Conservation (phyloP, 768 basidiomycete genomes). For the Lactarius sanguifluus region DNA sequence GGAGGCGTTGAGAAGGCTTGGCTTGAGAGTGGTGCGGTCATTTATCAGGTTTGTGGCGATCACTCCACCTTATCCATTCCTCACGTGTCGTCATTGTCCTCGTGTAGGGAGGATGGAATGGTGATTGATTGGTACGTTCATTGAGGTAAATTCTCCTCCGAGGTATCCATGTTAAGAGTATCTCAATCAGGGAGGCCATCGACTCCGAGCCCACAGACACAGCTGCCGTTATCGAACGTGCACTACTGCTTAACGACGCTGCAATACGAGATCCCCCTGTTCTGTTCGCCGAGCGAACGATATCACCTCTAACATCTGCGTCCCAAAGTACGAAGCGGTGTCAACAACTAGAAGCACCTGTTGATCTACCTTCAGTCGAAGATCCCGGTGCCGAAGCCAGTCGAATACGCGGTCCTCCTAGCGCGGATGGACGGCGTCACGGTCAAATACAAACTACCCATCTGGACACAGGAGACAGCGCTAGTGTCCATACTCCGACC, state of each 20-base stretch:
- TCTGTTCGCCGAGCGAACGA: not conserved
- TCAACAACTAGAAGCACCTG: not conserved
- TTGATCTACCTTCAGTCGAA: not conserved
- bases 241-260: slow-evolving; percentile 3
- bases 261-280: not conserved
- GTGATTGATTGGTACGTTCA: slow-evolving; percentile 29
- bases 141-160: not conserved
- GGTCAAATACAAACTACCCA: not conserved
- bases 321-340: not conserved
- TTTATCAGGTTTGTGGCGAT: slow-evolving; percentile 26
- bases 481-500: not conserved
- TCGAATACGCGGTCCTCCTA: not conserved
- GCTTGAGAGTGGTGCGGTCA: slow-evolving; percentile 20
- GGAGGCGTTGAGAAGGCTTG: slow-evolving; percentile 16
- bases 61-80: not conserved
- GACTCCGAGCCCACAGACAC: slow-evolving; percentile 1
- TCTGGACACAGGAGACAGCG: not conserved
- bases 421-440: not conserved
- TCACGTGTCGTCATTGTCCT: not conserved
- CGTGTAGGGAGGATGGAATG: slow-evolving; percentile 29
- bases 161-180: not conserved
- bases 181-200: slow-evolving; percentile 8
- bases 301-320: not conserved
- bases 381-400: not conserved
- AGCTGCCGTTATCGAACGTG: slow-evolving; percentile 23